Evolutionary conservation across 202 grass and related monocot species (phyloP).

Genomic region (Carex sylvatica): DNA sequence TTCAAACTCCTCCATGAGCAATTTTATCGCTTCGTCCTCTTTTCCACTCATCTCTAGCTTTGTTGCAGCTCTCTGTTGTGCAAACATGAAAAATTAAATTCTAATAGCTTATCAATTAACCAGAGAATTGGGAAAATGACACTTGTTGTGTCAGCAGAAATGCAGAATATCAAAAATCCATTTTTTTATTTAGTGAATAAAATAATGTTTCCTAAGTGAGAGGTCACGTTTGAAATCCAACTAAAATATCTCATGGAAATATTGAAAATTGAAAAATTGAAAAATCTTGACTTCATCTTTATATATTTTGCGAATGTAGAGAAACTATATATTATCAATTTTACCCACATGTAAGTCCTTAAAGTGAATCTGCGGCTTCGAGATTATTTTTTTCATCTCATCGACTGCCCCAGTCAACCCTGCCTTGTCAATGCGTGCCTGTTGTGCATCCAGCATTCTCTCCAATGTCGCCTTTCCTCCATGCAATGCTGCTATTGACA

Average conservation of each 20-base stretch:
- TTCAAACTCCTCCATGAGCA: background rate
- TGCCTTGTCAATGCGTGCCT: background rate
- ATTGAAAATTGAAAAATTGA: too few species aligned
- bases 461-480: slow-evolving; percentile 7
- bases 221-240: too few species aligned
- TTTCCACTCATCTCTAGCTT: slow-evolving; percentile 20
- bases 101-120: background rate
- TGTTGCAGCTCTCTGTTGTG: slow-evolving; percentile 1
- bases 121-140: background rate
- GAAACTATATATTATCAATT: background rate
- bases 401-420: background rate
- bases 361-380: background rate
- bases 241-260: too few species aligned
- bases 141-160: background rate
- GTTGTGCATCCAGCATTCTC: slow-evolving; percentile 14
- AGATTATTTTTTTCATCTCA: background rate
- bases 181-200: too few species aligned
- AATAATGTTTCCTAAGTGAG: too few species aligned
- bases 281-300: too few species aligned
- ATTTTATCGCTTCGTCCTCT: background rate
- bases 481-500: slow-evolving; percentile 23
- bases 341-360: background rate
- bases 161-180: background rate
- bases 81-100: background rate
- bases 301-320: background rate